Base-by-base conservation (phyloP, 768 basidiomycete species). In the Phlebiopsis flavidoalba region DNA sequence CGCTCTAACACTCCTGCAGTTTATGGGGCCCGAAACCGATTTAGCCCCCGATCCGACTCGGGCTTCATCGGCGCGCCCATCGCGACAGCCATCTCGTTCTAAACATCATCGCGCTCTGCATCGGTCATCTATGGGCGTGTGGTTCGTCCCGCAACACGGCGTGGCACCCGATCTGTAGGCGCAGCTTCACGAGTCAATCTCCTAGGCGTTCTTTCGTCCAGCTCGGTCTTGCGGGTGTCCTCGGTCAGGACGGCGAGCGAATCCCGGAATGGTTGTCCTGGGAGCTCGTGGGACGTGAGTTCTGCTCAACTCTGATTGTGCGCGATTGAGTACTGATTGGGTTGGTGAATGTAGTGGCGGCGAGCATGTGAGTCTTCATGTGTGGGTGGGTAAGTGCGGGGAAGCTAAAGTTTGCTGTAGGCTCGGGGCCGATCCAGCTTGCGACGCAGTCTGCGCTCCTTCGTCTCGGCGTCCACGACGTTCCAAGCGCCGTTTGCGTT, bases 231-330 rank as follows among this genome's bases (percentile, higher is more conserved):
- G 90, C 91, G 10, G 95, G 96, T 10, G 84, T 93, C n/a, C n/a
- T n/a, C 21, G 88, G 86, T 0, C 93, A 94, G n/a, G 71, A 88
- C 84, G 3, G 92, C 91, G 0, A 86, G 85, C 3, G 96, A 97
- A n/a, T n/a, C n/a, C n/a, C n/a, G n/a, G n/a, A n/a, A 73, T 98
- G 95, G 96, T 98, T 95, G 94, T 88, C 89, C 43, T 96, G 96
- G 96, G 95, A 97, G 73, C 80, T 93, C 6, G 73, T 90, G 35
- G 87, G 86, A 22, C 73, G 72, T 80, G 55, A 68, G 77, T 76
- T 12, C 21, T 47, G 26, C 10, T 11, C 22, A 19, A 26, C 11
- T 45, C 11, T 52, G 24, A n/a, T 40, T 24, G 40, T 43, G 21
- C 17, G 33, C 47, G 40, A 36, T 45, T 22, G 40, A 45, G 36